phyloP scores from a whole-genome alignment of 306 rosid species.

The Alnus rubra region DNA sequence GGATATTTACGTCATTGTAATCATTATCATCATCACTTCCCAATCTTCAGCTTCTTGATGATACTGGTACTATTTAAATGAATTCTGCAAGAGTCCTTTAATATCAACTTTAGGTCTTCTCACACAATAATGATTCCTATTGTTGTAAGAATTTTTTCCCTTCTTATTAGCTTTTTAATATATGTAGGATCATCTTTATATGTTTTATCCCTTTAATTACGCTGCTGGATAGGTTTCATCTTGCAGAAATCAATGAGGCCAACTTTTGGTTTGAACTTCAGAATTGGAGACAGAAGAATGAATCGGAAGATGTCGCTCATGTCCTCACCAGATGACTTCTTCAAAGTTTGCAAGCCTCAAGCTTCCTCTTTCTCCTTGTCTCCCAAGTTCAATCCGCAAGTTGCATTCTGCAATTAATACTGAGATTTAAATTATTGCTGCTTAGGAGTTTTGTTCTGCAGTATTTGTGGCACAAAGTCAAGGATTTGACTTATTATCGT shows the following conservation, averaged over 20 bases:
- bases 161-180: constrained; percentile 6
- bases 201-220: constrained; percentile 12
- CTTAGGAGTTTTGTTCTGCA: constrained; percentile 24
- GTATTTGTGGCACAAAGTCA: constrained; percentile 24
- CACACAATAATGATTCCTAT: background rate
- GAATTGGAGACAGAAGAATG: constrained; percentile 23
- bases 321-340: background rate
- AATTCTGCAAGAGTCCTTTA: constrained; percentile 9
- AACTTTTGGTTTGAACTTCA: constrained; percentile 10
- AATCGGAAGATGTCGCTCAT: background rate
- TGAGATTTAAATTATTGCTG: constrained; percentile 19
- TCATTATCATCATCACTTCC: constrained; percentile 22
- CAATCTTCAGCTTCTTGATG: constrained; percentile 15
- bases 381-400: constrained; percentile 20
- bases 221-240: constrained; percentile 22
- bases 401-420: background rate
- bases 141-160: background rate
- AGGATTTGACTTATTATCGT: constrained; percentile 9
- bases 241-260: constrained; percentile 39
- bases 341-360: constrained; percentile 13
- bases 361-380: constrained; percentile 18
- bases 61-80: constrained; percentile 5
- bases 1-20: constrained; percentile 28
- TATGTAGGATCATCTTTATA: constrained; percentile 6
- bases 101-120: constrained; percentile 8